These are phyloP conservation scores for Thyridium curvatum DNA, from an alignment of 2,329 filamentous ascomycete species.

Conservation along the genomic window DNA sequence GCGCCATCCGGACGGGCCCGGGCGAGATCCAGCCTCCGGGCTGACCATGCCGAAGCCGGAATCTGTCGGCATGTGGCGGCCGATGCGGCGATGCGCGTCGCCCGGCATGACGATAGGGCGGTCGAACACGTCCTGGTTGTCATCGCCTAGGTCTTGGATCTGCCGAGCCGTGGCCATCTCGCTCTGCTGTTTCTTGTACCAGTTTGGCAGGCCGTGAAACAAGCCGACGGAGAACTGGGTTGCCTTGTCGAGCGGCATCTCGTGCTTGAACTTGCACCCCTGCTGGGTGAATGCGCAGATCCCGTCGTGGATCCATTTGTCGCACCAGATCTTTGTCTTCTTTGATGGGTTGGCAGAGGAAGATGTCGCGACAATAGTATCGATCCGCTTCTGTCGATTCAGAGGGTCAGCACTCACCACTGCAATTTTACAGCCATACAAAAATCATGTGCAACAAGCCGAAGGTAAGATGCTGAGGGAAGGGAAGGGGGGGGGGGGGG, in stretches of 20 bases:
- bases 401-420: background rate
- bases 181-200: slow-evolving; percentile 52
- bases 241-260: slow-evolving; percentile 68
- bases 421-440: no score
- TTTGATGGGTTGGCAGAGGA: slow-evolving; percentile 29
- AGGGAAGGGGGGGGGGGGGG: background rate
- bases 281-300: slow-evolving; percentile 80
- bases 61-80: no score
- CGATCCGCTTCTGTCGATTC: slow-evolving; percentile 24
- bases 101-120: no score
- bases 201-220: slow-evolving; percentile 53
- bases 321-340: slow-evolving; percentile 68
- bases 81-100: no score
- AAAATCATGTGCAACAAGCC: background rate
- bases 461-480: background rate
- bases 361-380: slow-evolving; percentile 27
- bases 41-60: no score
- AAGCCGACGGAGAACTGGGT: slow-evolving; percentile 68
- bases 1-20: no score
- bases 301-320: slow-evolving; percentile 83
- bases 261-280: slow-evolving; percentile 84
- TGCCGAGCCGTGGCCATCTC: slow-evolving; percentile 25
- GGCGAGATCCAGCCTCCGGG: no score
- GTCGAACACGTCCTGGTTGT: no score
- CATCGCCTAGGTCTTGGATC: no score